A percentile compares a stretch with the other conserved stretches of the same genome.
Evolutionary conservation across 2,329 filamentous ascomycete species (phyloP).

Genomic region (Rutstroemia sp.): DNA sequence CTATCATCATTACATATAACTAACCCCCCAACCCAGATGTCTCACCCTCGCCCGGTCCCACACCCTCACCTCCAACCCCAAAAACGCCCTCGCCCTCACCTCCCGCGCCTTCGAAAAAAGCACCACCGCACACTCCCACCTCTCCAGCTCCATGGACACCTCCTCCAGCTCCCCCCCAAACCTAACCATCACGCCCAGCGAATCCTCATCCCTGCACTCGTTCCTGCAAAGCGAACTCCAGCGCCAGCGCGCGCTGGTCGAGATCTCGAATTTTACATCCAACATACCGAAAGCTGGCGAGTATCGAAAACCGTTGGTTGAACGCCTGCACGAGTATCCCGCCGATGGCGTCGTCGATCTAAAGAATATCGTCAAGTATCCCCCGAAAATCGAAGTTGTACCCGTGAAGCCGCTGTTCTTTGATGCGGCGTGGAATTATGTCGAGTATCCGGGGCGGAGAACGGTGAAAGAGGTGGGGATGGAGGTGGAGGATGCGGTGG

Average conservation of each 20-base stretch:
- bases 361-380: conserved; percentile 76
- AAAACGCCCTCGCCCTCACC: conserved; percentile 80
- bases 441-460: conserved; percentile 71
- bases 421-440: conserved; percentile 96
- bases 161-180: conserved; percentile 47
- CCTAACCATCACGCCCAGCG: conserved; percentile 56
- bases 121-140: conserved; percentile 40
- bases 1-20: not conserved
- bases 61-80: conserved; percentile 60
- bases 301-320: conserved; percentile 55
- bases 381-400: conserved; percentile 72
- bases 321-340: conserved; percentile 71
- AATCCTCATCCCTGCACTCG: conserved; percentile 50
- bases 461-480: conserved; percentile 26
- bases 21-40: conserved; percentile 43
- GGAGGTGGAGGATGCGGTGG: conserved; percentile 9
- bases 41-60: conserved; percentile 83
- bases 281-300: conserved; percentile 27
- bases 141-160: conserved; percentile 34
- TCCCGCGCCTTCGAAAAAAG: conserved; percentile 61
- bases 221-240: conserved; percentile 66
- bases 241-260: conserved; percentile 77
- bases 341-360: conserved; percentile 57
- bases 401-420: conserved; percentile 94
- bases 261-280: conserved; percentile 58